Evolutionary conservation across 2,329 filamentous ascomycete species (phyloP).

Genomic region (Fusarium sp.): DNA sequence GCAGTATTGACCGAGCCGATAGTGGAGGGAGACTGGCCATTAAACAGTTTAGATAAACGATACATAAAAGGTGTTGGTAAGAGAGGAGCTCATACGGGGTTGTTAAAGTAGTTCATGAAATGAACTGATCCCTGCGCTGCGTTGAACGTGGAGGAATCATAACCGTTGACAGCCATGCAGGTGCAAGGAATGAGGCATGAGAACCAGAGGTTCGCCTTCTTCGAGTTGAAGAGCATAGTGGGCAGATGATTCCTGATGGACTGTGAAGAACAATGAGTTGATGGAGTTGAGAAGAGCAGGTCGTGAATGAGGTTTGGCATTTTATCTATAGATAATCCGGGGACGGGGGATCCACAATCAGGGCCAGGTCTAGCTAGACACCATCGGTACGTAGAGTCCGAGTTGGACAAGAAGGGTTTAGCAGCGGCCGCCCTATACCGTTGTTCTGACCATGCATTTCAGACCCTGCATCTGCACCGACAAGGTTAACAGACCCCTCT

Average conservation of each 20-base stretch:
- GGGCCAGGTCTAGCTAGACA: conserved; percentile 1
- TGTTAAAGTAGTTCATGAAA: conserved; percentile 11
- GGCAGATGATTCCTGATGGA: no score
- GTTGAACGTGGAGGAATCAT: conserved; percentile 10
- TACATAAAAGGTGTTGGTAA: not conserved
- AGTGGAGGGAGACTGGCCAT: not conserved
- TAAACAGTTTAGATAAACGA: not conserved
- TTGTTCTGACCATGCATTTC: not conserved
- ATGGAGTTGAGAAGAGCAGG: not conserved
- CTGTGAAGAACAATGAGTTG: not conserved
- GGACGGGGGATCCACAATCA: not conserved
- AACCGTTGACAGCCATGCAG: conserved; percentile 1
- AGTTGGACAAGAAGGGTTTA: not conserved
- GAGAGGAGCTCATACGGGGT: not conserved
- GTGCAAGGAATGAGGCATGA: conserved; percentile 1
- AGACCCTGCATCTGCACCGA: not conserved
- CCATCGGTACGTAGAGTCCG: not conserved
- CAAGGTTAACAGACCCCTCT: not conserved
- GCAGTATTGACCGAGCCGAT: conserved; percentile 4
- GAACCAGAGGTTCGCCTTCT: conserved; percentile 9
- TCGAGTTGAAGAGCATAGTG: not conserved
- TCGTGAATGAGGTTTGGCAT: not conserved
- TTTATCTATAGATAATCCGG: not conserved
- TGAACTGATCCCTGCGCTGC: conserved; percentile 1
- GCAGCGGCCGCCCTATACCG: not conserved